A percentile compares a stretch with the other conserved stretches of the same genome.
phyloP scores from a whole-genome alignment of 208 protist species.

The Novymonas esmeraldas region DNA sequence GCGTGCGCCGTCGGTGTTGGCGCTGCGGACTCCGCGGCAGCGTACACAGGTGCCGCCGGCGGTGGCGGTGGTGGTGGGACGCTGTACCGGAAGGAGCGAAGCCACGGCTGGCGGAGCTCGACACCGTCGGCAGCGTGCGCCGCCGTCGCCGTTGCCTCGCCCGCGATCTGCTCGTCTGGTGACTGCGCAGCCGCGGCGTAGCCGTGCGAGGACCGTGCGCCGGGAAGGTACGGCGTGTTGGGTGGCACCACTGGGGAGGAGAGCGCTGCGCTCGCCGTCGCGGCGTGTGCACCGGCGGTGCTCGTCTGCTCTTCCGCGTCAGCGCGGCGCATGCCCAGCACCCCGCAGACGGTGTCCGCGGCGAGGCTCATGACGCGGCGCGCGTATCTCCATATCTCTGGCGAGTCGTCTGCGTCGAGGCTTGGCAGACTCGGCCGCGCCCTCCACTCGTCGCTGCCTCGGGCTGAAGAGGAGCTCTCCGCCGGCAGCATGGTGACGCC shows the following conservation, averaged over 20 bases:
- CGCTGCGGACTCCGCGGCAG: constrained; percentile 6
- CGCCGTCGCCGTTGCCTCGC: too few species aligned
- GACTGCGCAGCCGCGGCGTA: background rate
- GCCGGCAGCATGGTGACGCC: background rate
- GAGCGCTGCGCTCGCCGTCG: background rate
- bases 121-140: constrained; percentile 4
- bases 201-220: background rate
- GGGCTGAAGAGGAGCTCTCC: background rate
- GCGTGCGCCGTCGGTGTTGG: background rate
- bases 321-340: constrained; percentile 10
- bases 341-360: constrained; percentile 24
- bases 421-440: background rate
- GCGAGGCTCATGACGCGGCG: constrained; percentile 19
- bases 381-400: constrained; percentile 12
- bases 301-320: background rate
- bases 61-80: background rate
- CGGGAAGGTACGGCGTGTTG: constrained; percentile 14
- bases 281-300: background rate
- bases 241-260: constrained; percentile 11
- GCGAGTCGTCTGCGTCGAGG: background rate
- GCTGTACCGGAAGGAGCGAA: background rate
- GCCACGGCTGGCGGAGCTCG: constrained; percentile 17
- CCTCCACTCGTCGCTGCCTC: background rate
- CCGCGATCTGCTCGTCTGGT: background rate
- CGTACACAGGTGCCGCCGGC: background rate